phyloP scores from a whole-genome alignment of 345 rosid genomes.

The Syzygium aromaticum region DNA sequence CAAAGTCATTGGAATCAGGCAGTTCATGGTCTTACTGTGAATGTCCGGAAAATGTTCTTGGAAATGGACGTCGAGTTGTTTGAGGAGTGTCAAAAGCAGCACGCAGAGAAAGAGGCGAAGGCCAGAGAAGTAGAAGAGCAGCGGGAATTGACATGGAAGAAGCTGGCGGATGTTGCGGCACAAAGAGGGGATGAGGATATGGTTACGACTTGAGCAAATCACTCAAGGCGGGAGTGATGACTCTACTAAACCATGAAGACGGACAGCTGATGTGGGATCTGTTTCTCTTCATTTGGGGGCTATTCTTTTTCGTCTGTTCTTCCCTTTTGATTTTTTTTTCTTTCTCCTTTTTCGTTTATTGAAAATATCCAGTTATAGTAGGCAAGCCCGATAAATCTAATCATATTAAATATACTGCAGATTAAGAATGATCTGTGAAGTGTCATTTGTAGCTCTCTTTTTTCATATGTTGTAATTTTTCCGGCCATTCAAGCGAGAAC shows the following conservation, averaged over 20 bases:
- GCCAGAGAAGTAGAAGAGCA: conserved; percentile 32
- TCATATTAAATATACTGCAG: conserved; percentile 3
- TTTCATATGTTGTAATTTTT: not conserved
- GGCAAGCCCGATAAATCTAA: not conserved
- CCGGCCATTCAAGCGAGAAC: not conserved
- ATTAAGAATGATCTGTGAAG: not conserved
- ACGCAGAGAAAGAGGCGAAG: conserved; percentile 21
- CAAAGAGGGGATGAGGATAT: conserved; percentile 24
- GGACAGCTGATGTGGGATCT: not conserved
- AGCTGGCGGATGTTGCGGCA: conserved; percentile 28
- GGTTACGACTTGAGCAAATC: conserved; percentile 14
- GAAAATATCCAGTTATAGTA: not conserved
- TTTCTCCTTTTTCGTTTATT: not conserved
- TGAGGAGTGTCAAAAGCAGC: conserved; percentile 32
- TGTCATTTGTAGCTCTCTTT: not conserved
- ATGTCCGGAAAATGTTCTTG: conserved; percentile 36
- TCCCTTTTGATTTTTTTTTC: not conserved
- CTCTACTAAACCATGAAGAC: not conserved
- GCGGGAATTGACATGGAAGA: conserved; percentile 35
- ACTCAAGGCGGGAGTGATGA: not conserved
- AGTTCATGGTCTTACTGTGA: conserved; percentile 36
- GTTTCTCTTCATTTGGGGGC: not conserved
- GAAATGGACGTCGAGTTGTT: conserved; percentile 44
- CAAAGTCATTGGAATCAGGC: conserved; percentile 43
- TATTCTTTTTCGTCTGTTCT: conserved; percentile 1